Evolutionary conservation across 2,329 filamentous ascomycete genomes (phyloP).

Genomic region (Berkeleyomyces basicola): DNA sequence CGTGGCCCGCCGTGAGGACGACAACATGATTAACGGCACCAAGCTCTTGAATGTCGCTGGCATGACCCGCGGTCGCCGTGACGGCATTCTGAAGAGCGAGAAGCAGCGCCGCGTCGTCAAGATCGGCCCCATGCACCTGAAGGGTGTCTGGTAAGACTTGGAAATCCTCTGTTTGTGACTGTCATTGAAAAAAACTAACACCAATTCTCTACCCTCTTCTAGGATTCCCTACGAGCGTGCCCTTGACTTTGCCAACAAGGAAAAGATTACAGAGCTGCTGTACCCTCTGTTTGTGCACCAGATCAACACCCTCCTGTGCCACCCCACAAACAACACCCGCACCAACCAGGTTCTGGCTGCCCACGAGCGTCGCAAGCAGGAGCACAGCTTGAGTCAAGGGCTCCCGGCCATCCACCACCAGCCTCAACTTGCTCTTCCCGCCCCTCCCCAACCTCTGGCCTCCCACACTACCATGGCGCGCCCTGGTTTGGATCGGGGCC

Average conservation of each 20-base stretch:
- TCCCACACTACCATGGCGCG: conserved; percentile 58
- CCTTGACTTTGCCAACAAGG: conserved; percentile 97
- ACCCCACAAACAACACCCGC: conserved; percentile 72
- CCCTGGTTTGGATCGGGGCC: conserved; percentile 64
- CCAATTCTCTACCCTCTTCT: not conserved
- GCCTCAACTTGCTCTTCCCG: conserved; percentile 41
- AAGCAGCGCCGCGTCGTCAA: conserved; percentile 95
- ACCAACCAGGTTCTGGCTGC: conserved; percentile 80
- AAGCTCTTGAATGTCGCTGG: conserved; percentile 93
- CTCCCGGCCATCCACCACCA: conserved; percentile 53
- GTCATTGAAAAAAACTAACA: not conserved
- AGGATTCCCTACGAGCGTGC: conserved; percentile 98
- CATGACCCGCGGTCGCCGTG: conserved; percentile 89
- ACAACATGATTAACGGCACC: conserved; percentile 98
- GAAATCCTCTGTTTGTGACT: not conserved
- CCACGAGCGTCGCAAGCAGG: conserved; percentile 58
- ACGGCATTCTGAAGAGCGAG: conserved; percentile 95
- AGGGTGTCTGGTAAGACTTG: conserved; percentile 73
- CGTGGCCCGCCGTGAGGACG: conserved; percentile 87
- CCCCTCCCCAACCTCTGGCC: conserved; percentile 36
- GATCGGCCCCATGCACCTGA: conserved; percentile 97
- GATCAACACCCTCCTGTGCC: conserved; percentile 83
- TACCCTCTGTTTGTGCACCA: conserved; percentile 97
- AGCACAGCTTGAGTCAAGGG: conserved; percentile 39
- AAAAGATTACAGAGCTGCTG: conserved; percentile 90